Evolutionary conservation across 345 rosid genomes (phyloP), one percentile per base, ranked within the genome.

Genomic region (Laguncularia racemosa): DNA sequence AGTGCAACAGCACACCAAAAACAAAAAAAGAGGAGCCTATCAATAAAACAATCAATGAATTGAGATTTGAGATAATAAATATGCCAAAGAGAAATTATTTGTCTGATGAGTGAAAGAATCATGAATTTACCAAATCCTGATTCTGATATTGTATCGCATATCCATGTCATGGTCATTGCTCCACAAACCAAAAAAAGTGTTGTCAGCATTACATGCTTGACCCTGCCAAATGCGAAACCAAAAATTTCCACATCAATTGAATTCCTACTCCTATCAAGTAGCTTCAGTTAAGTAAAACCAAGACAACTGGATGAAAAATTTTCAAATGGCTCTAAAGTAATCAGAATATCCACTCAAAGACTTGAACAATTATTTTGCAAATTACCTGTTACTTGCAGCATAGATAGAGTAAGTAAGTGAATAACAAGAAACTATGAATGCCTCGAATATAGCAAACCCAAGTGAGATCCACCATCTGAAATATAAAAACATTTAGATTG

Each of bases 391-490:
- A 73, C 79, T 79, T 69, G 95, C 83, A 53, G 95, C 95, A 77
- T 77, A 84, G 50, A 91, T 76, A 53, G 98, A 92, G 73, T 86
- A 92, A 16, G 73, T 85, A 64, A 89, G 93, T 59, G 98, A 89
- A 72, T 84, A 75, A 74, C 72, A 84, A 61, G 95, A 76, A 72
- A 92, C 85, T 40, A 84, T 76, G 44, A 89, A n/a, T 20, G 82
- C 95, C 76, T 89, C 96, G 54, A 89, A 46, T 61, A 80, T 84
- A 53, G 98, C 96, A 74, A 92, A 92, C 56, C 87, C 78, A 58
- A 89, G 86, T 49, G 96, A 86, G 38, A 80, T 68, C 98, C 98
- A 89, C 98, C 98, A 92, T 84, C 98, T 92, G 81, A 62, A 73
- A 68, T 20, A 66, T 60, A 46, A 14, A 64, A 59, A 48, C 9